Percentiles rank a stretch among this genome's conserved stretches.
These are phyloP conservation scores for Helicocarpus griseus DNA, from an alignment of 2,329 filamentous ascomycete species.

Conservation along the genomic window DNA sequence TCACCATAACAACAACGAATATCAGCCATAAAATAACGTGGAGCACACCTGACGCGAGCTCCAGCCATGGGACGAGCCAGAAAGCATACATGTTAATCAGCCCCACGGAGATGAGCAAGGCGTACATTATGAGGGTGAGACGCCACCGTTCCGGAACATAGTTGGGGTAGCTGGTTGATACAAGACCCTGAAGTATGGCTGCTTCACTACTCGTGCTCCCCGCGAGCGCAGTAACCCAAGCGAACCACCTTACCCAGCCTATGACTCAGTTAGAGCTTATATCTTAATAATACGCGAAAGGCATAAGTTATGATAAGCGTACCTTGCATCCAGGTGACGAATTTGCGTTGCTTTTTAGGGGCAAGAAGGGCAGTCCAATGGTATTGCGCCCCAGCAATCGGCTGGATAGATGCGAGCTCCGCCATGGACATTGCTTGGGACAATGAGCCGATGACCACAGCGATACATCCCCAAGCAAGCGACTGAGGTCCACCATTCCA, in stretches of 20 bases:
- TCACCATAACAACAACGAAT: slow-evolving; percentile 25
- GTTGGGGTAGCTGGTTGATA: slow-evolving; percentile 22
- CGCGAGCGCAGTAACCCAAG: slow-evolving; percentile 28
- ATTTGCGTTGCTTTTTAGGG: slow-evolving; percentile 19
- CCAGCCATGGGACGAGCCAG: slow-evolving; percentile 31
- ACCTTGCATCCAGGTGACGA: slow-evolving; percentile 27
- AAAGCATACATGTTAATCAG: slow-evolving; percentile 27
- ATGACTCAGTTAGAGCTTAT: not conserved
- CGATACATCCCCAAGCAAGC: slow-evolving; percentile 23
- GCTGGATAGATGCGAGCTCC: slow-evolving; percentile 33
- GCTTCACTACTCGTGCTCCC: slow-evolving; percentile 26
- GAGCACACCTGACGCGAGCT: slow-evolving; percentile 27
- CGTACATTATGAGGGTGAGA: slow-evolving; percentile 30
- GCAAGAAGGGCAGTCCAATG: slow-evolving; percentile 32
- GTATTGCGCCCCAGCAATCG: slow-evolving; percentile 35
- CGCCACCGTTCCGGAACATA: slow-evolving; percentile 30
- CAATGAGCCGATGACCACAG: slow-evolving; percentile 22
- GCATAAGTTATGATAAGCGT: slow-evolving; percentile 7
- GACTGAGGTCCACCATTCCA: slow-evolving; percentile 26
- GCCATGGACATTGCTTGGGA: slow-evolving; percentile 27
- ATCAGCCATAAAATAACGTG: slow-evolving; percentile 29
- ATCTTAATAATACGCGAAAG: not conserved
- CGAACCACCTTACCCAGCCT: slow-evolving; percentile 36
- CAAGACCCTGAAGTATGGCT: slow-evolving; percentile 27
- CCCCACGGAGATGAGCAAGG: slow-evolving; percentile 23